Base-by-base conservation (phyloP, 768 basidiomycete genomes). In the Tylopilus vinaceipallidus region DNA sequence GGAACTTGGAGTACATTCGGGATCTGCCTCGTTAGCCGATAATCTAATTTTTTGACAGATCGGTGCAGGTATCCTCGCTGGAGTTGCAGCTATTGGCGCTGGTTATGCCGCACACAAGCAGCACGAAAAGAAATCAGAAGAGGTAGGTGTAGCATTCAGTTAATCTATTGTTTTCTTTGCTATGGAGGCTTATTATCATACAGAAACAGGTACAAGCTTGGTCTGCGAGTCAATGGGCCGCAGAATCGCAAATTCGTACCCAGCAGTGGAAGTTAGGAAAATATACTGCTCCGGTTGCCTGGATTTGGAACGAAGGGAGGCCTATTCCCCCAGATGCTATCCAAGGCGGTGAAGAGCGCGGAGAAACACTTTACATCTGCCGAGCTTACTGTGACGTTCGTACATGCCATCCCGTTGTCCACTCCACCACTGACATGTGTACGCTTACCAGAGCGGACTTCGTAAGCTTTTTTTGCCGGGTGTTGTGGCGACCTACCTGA, bases 61-160 rank as follows among this genome's bases (percentile, higher is more conserved):
- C 50, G 87, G 82, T 17, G 87, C 82, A 17, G 86, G 83, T 20
- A 45, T 88, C 24, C 66, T 76, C 30, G 81, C 73, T 1, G 86
- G 83, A 0, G 62, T 70, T n/a, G 81, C 75, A 16, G 59, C 70
- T 20, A 40, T 83, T 16, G 83, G 73, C 46, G 82, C 65, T 8
- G 86, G 82, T 4, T 58, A 70, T 45, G 62, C 60, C 26, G 80
- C 79, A 3, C 81, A 73, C 66, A 81, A 84, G 48, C 53, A 78
- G 2, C 81, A 86, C 54, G 72, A 79, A 54, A 72, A 84, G 55
- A 73, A 69, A 33, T 68, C 80, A 41, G 81, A 86, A 51, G 76
- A 86, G 69, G 84, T 80, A 59, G 24, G 50, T 12, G n/a, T 10
- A 6, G 24, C 27, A 13, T 50, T 50, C n/a, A n/a, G 19, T 32